These are phyloP conservation scores for Solanum hybrid DNA, from an alignment of 305 asterid species.

Conservation along the genomic window DNA sequence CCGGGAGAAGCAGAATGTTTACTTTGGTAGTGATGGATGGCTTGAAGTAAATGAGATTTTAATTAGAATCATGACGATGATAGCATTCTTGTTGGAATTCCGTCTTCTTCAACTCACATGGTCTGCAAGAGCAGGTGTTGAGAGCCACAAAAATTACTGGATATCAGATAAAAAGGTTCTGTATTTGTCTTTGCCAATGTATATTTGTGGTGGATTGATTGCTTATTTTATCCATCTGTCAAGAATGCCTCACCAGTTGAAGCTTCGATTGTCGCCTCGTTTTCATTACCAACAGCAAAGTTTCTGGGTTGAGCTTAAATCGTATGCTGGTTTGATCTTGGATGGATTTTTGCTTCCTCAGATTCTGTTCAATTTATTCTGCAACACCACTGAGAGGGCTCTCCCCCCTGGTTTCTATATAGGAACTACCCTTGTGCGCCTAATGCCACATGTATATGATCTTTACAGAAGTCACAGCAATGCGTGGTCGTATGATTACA, in stretches of 20 bases:
- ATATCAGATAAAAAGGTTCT: constrained; percentile 64
- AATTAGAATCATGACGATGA: constrained; percentile 78
- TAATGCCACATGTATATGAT: constrained; percentile 75
- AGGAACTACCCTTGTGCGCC: constrained; percentile 67
- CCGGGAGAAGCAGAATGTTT: constrained; percentile 40
- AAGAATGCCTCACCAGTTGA: constrained; percentile 26
- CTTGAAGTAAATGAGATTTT: constrained; percentile 75
- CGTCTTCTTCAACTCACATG: constrained; percentile 75
- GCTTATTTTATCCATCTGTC: constrained; percentile 55
- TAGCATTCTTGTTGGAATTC: constrained; percentile 77
- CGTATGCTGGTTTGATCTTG: constrained; percentile 59
- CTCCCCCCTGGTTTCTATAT: constrained; percentile 58
- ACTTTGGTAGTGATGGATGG: constrained; percentile 68
- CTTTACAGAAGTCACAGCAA: constrained; percentile 57
- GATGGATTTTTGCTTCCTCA: constrained; percentile 88
- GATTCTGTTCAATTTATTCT: constrained; percentile 56
- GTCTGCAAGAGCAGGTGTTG: constrained; percentile 57
- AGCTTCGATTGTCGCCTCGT: constrained; percentile 6
- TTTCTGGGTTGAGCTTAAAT: constrained; percentile 65
- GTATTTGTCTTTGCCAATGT: constrained; percentile 55
- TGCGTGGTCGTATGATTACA: constrained; percentile 37
- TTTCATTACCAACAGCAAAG: constrained; percentile 17
- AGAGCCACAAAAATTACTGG: constrained; percentile 38
- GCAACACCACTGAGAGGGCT: constrained; percentile 44
- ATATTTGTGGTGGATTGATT: constrained; percentile 54